These are phyloP conservation scores for Penicillium herquei DNA, from an alignment of 495 filamentous ascomycete genomes.

Conservation along the genomic window DNA sequence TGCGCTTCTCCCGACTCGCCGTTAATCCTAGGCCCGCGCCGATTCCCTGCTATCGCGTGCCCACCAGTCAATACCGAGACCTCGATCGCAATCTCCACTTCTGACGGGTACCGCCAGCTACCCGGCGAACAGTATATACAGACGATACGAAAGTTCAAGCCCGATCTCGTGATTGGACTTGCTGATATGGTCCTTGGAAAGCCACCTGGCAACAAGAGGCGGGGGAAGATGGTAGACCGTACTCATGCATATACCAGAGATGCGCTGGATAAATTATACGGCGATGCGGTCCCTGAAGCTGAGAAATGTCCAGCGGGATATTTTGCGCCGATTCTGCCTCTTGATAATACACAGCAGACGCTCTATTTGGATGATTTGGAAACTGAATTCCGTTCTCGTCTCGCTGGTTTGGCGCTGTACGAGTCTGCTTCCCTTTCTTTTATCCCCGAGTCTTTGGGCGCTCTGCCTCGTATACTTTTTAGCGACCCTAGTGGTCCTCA, in stretches of 20 bases:
- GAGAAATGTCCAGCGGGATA: slow-evolving; percentile 43
- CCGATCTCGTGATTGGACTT: slow-evolving; percentile 79
- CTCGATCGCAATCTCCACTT: slow-evolving; percentile 75
- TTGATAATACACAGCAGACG: slow-evolving; percentile 69
- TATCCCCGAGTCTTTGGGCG: slow-evolving; percentile 53
- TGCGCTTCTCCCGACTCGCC: slow-evolving; percentile 51
- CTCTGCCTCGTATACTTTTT: slow-evolving; percentile 72
- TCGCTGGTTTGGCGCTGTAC: slow-evolving; percentile 84
- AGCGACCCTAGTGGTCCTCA: slow-evolving; percentile 67
- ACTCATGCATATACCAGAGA: slow-evolving; percentile 69
- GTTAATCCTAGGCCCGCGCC: slow-evolving; percentile 76
- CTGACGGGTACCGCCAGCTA: slow-evolving; percentile 74
- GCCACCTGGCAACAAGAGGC: slow-evolving; percentile 63
- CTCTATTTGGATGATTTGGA: slow-evolving; percentile 71
- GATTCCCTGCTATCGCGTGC: slow-evolving; percentile 70
- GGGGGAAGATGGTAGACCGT: slow-evolving; percentile 79
- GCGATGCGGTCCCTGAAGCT: slow-evolving; percentile 30
- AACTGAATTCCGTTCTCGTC: slow-evolving; percentile 45
- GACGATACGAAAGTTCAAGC: slow-evolving; percentile 58
- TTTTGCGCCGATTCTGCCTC: slow-evolving; percentile 79
- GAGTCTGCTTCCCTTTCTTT: slow-evolving; percentile 66
- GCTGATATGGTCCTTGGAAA: slow-evolving; percentile 68
- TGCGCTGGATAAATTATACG: slow-evolving; percentile 52
- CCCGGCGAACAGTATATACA: slow-evolving; percentile 64
- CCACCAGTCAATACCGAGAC: slow-evolving; percentile 71